phyloP scores from a whole-genome alignment of 345 rosid genomes.

The Eucalyptus melliodora region DNA sequence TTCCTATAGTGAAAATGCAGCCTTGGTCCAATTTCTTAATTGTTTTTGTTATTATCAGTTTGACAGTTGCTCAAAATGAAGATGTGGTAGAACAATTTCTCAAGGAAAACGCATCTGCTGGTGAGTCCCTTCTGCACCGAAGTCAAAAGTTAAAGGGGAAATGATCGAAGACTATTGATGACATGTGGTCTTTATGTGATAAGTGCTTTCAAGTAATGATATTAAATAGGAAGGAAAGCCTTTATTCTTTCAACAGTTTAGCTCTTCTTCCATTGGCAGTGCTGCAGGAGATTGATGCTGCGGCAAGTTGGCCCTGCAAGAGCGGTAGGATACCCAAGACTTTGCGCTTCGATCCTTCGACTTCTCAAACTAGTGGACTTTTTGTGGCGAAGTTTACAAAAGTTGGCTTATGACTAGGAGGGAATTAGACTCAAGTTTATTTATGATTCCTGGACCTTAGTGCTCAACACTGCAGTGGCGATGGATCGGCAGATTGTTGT shows the following conservation, averaged over 20 bases:
- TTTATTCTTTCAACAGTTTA: not conserved
- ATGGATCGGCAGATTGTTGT: not conserved
- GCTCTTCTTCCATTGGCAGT: constrained; percentile 19
- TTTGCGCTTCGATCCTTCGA: constrained; percentile 68
- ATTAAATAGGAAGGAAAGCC: not conserved
- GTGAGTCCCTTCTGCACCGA: constrained; percentile 13
- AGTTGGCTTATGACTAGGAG: not conserved
- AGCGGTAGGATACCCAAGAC: constrained; percentile 68
- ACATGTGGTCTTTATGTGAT: not conserved
- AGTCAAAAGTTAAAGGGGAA: not conserved
- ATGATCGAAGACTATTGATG: not conserved
- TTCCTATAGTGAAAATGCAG: not conserved
- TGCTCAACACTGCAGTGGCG: not conserved
- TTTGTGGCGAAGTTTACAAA: constrained; percentile 72
- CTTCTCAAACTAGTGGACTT: constrained; percentile 92
- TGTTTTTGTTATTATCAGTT: constrained; percentile 17
- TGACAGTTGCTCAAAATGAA: constrained; percentile 91
- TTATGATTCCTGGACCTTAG: not conserved
- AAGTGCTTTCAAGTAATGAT: not conserved
- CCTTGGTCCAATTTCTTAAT: not conserved
- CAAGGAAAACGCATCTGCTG: constrained; percentile 53
- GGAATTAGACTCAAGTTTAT: not conserved
- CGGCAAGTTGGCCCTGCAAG: constrained; percentile 72
- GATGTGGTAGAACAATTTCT: constrained; percentile 70
- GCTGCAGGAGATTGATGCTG: constrained; percentile 52